These are phyloP conservation scores for Penicillium oxalicum DNA, from an alignment of 2,329 filamentous ascomycete genomes.

Conservation along the genomic window DNA sequence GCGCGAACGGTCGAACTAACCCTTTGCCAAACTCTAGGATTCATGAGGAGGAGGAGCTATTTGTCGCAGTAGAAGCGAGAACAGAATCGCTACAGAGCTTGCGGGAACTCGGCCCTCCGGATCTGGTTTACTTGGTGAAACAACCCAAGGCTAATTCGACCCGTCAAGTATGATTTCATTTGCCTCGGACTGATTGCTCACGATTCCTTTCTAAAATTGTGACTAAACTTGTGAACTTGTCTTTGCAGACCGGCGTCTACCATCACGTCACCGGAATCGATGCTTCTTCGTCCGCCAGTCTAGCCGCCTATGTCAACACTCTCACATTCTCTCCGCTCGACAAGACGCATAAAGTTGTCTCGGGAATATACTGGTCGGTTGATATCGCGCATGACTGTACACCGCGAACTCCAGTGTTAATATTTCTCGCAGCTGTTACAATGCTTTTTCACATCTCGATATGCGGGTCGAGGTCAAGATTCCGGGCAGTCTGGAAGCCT, in stretches of 20 bases:
- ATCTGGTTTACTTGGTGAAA: conserved; percentile 92
- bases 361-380: conserved; percentile 83
- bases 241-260: conserved; percentile 73
- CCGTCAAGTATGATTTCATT: conserved; percentile 45
- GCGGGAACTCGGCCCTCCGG: conserved; percentile 89
- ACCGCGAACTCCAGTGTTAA: conserved; percentile 6
- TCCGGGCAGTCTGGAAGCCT: conserved; percentile 91
- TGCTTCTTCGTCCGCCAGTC: conserved; percentile 91
- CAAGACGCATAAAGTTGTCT: conserved; percentile 81
- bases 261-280: conserved; percentile 97
- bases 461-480: conserved; percentile 99
- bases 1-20: conserved; percentile 18
- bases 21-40: conserved; percentile 54
- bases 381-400: not conserved
- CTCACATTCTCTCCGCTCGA: conserved; percentile 84
- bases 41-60: conserved; percentile 86
- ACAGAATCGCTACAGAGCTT: conserved; percentile 81
- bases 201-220: not conserved
- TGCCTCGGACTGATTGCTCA: too few relatives aligned
- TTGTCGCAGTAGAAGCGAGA: conserved; percentile 77
- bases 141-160: conserved; percentile 54
- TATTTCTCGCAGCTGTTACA: conserved; percentile 67
- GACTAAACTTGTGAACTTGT: conserved; percentile 2
- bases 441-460: conserved; percentile 95
- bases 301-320: conserved; percentile 97